phyloP scores from a whole-genome alignment of 106 monocot genomes.

The Agapanthus africanus region DNA sequence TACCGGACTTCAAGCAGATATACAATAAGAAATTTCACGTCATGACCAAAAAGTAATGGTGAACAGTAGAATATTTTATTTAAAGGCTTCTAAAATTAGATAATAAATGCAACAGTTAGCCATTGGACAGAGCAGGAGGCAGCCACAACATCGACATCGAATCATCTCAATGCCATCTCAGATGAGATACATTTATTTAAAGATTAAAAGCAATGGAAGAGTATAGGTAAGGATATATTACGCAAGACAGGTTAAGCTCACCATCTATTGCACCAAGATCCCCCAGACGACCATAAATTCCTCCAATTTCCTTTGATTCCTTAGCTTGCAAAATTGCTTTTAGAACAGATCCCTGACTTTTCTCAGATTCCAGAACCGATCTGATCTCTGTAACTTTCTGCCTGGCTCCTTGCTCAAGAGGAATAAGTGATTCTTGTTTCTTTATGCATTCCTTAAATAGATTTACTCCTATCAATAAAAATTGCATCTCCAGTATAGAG shows the following conservation, averaged over 20 bases:
- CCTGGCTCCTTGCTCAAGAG: slow-evolving; percentile 82
- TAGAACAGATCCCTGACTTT: slow-evolving; percentile 76
- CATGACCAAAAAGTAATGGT: neutral
- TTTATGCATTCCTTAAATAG: slow-evolving; percentile 64
- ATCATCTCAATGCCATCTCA: neutral
- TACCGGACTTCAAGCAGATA: neutral
- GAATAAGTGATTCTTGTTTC: slow-evolving; percentile 73
- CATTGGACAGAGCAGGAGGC: neutral
- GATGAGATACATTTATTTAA: neutral
- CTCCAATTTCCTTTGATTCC: slow-evolving; percentile 77
- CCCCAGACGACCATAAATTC: slow-evolving; percentile 94
- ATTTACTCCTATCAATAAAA: neutral
- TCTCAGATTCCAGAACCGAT: slow-evolving; percentile 71
- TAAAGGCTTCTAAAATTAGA: neutral
- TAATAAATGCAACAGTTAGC: neutral
- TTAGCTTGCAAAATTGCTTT: slow-evolving; percentile 85
- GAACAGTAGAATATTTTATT: neutral
- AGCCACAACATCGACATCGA: neutral
- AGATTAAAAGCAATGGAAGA: neutral
- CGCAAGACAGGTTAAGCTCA: slow-evolving; percentile 14
- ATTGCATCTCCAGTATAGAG: neutral
- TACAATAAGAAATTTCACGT: neutral
- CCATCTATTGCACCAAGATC: slow-evolving; percentile 97
- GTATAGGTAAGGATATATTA: neutral
- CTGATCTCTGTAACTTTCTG: slow-evolving; percentile 81